Evolutionary conservation across 2,329 filamentous ascomycete genomes (phyloP), one percentile per base, ranked within the genome.

Genomic region (Colletotrichum echinochloae): DNA sequence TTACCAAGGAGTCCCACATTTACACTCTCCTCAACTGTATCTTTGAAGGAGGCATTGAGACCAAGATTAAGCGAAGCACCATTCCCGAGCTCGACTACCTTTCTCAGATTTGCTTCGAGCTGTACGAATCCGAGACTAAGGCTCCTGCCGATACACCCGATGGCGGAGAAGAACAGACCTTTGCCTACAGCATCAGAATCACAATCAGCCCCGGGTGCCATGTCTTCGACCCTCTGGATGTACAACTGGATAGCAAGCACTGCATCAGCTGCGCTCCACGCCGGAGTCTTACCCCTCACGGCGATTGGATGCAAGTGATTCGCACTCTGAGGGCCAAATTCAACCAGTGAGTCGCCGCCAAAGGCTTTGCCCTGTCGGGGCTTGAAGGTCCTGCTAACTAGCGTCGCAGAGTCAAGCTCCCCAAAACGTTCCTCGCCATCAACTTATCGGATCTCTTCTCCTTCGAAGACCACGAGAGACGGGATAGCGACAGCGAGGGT

Each of bases 1-100:
- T 99, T 81, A 99, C 96, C 73, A 99, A 99, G 81, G 96, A 99
- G 82, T 97, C 94, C 0, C 96, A 99, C 80, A 98, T 99, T 73
- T 99, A 99, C 83, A 99, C 96, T 6, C 88, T 99, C 6, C 89
- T 99, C 69, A 99, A 99, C 81, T 98, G 95, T 80, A 98, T 99
- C 75, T 88, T 99, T 33, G 96, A 99, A 80, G 96, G 97, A 71
- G 97, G 96, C 37, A 93, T 99, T 74, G 93, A 97, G 78, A 98
- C 95, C 30, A 99, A 99, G 84, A 98, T 99, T 78, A 92, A 94
- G 76, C 92, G 97, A 46, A 95, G 94, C 77, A 94, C 94, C 49
- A 99, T 99, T 73, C 96, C 96, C 0, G 96, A 99, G 82, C 90
- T 99, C 41, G 96, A 99, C 80, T 99, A 99, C 79, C 89, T 99